Evolutionary conservation across 169 alveolate species (phyloP), one percentile per base, ranked within the genome.

Genomic region (Cardiosporidium cionae): DNA sequence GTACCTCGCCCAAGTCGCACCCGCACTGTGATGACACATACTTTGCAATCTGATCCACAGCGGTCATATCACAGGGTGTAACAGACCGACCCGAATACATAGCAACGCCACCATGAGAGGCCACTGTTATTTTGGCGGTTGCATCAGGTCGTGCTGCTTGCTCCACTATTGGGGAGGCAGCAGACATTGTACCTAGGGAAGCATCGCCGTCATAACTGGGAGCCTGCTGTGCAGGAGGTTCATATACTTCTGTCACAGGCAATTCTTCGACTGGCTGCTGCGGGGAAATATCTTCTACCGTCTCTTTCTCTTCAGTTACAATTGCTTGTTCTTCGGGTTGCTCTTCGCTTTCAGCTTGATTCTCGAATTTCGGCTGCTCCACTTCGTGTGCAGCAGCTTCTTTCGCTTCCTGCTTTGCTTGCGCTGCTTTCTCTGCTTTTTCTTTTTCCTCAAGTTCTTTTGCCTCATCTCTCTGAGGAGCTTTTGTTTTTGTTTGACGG

Each of bases 1-100:
- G 87, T n/a, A 76, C 84, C 5, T 76, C 85, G n/a, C 87, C 87
- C 52, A 84, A 81, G 67, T 84, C 89, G 70, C 89, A 84, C 27
- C 89, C 89, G 52, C 89, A 84, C 33, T 86, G 81, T 70, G 73
- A 80, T 52, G 87, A 80, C 52, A 84, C 73, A 33, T 80, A 81
- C 75, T 78, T 84, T 32, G 87, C 86, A 29, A 86, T 81, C 65
- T 84, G 86, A 35, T 84, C 89, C 35, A 84, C 74, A 2, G 80
- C 83, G 34, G 78, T 68, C 89, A 84, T 80, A 54, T 84, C 89
- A 67, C 89, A 84, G 5, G 89, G 89, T 16, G 87, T 80, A 9
- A 80, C 63, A 7, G 87, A 72, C 68, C 79, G 52, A 32, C 81
- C 52, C 25, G 79, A 64, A 53, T 58, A 33, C 58, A 71, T 62